These are phyloP conservation scores for Lasiodiplodia hormozganensis DNA, from an alignment of 2,329 filamentous ascomycete species.

Conservation along the genomic window DNA sequence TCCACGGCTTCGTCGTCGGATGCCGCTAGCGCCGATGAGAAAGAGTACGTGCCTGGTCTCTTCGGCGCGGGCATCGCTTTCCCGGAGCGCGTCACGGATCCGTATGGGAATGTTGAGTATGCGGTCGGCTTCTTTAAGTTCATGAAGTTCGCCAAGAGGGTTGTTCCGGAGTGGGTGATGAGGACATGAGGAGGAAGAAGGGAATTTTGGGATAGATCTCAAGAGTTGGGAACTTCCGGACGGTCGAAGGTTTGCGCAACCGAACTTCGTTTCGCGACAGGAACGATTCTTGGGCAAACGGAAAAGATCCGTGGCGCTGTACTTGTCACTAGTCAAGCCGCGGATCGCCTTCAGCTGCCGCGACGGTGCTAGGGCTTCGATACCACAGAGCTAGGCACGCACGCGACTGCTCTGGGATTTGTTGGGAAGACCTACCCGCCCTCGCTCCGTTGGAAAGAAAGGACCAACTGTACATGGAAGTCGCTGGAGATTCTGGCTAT, in stretches of 20 bases:
- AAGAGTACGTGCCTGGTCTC: slow-evolving; percentile 56
- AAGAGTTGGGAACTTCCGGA: slow-evolving; percentile 1
- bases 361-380: not conserved
- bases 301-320: not conserved
- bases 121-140: slow-evolving; percentile 71
- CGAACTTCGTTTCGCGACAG: not conserved
- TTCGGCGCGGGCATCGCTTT: slow-evolving; percentile 70
- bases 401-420: not conserved
- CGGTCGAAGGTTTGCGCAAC: not conserved
- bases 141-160: slow-evolving; percentile 66
- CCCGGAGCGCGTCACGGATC: slow-evolving; percentile 67
- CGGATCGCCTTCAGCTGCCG: not conserved
- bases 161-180: slow-evolving; percentile 58
- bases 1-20: slow-evolving; percentile 40
- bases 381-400: not conserved
- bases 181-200: not conserved
- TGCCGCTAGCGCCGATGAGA: slow-evolving; percentile 16
- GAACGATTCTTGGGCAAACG: not conserved
- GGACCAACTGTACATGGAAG: too few species aligned
- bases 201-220: not conserved
- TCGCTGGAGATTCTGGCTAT: too few species aligned
- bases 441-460: too few species aligned
- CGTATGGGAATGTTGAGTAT: slow-evolving; percentile 66
- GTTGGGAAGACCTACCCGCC: too few species aligned
- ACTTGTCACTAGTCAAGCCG: not conserved